A percentile compares a stretch with the other conserved stretches of the same genome.
Evolutionary conservation across 176 grass and related monocot genomes (phyloP).

Genomic region (Zizania latifolia): DNA sequence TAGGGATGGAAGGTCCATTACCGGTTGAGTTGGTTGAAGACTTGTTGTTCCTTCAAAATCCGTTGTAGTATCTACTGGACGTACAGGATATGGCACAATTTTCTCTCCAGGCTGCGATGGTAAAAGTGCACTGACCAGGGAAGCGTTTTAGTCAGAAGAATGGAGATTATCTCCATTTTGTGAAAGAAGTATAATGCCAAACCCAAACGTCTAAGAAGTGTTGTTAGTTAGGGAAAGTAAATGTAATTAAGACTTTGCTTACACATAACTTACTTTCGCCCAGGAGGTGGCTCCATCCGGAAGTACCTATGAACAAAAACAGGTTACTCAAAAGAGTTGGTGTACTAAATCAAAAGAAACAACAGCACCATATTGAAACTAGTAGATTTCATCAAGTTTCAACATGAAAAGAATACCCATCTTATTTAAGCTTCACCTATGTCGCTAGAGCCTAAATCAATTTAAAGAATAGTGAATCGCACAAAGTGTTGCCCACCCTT

Average conservation of each 20-base stretch:
- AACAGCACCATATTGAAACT: background rate
- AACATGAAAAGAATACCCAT: background rate
- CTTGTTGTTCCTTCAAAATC: conserved; percentile 97
- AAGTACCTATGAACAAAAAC: conserved; percentile 70
- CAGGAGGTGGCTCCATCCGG: conserved; percentile 88
- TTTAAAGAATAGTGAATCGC: background rate
- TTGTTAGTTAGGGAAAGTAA: conserved; percentile 17
- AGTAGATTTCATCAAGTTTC: background rate
- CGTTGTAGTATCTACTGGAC: conserved; percentile 85
- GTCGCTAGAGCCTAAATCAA: background rate
- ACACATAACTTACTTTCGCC: conserved; percentile 83
- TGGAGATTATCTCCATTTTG: background rate
- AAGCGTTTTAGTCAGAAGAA: conserved; percentile 17
- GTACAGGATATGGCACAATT: conserved; percentile 70
- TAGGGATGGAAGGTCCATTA: conserved; percentile 31
- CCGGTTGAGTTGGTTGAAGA: conserved; percentile 86
- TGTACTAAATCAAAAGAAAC: background rate
- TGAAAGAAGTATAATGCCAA: conserved; percentile 6
- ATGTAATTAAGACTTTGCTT: background rate
- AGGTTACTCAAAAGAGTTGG: conserved; percentile 6
- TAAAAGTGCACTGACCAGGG: conserved; percentile 73
- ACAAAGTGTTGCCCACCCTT: background rate
- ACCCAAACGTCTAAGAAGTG: conserved; percentile 12
- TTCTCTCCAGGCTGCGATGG: conserved; percentile 80
- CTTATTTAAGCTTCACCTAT: background rate